These are phyloP conservation scores for Lenzites betulinus DNA, from an alignment of 768 basidiomycete species.

Conservation along the genomic window DNA sequence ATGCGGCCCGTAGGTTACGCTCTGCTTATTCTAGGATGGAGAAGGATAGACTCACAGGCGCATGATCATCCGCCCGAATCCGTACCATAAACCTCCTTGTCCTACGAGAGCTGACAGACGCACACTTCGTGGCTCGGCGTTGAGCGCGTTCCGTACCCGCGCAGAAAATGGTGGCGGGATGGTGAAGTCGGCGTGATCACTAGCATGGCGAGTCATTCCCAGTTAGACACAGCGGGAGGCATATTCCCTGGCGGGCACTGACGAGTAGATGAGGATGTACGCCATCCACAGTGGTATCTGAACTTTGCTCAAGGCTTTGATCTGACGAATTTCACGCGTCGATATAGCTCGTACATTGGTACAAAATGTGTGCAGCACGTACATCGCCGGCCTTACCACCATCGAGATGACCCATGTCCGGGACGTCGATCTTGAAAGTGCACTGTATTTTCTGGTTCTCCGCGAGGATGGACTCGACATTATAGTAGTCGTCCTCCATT, in stretches of 20 bases:
- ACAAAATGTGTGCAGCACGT: constrained; percentile 31
- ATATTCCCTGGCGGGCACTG: constrained; percentile 19
- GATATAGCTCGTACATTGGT: not conserved
- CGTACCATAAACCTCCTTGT: constrained; percentile 89
- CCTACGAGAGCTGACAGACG: constrained; percentile 83
- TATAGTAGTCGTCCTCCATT: constrained; percentile 94
- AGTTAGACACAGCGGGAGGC: not conserved
- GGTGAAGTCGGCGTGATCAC: constrained; percentile 88
- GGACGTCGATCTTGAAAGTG: constrained; percentile 84
- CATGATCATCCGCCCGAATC: constrained; percentile 84
- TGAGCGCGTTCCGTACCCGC: constrained; percentile 83
- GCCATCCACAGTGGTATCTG: constrained; percentile 92
- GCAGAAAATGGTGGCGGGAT: constrained; percentile 77
- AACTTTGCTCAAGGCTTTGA: constrained; percentile 72
- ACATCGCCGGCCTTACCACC: constrained; percentile 86
- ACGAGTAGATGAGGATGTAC: constrained; percentile 84
- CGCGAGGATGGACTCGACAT: constrained; percentile 86
- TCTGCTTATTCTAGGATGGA: not conserved
- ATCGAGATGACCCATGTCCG: constrained; percentile 86
- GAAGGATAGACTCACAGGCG: constrained; percentile 58
- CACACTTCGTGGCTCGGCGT: constrained; percentile 86
- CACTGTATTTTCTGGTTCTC: constrained; percentile 96
- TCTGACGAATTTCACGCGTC: constrained; percentile 47
- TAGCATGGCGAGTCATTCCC: constrained; percentile 29
- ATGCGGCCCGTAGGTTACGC: not conserved